phyloP scores from a whole-genome alignment of 257 asterid species.

The Fraxinus excelsior region DNA sequence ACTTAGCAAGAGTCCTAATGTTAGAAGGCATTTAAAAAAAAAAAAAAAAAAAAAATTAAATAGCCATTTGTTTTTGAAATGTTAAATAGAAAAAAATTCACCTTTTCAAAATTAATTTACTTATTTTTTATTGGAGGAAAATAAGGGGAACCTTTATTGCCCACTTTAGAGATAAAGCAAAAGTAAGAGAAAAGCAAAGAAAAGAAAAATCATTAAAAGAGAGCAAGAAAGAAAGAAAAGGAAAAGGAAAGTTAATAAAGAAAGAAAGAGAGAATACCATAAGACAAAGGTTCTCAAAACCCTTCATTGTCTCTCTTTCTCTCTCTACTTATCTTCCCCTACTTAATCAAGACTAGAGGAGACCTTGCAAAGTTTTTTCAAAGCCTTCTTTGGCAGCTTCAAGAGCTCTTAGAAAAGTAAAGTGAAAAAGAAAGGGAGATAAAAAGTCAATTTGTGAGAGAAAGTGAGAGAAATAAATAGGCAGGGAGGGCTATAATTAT shows the following conservation, averaged over 20 bases:
- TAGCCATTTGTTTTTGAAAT: too few species aligned
- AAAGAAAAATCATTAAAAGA: constrained; percentile 33
- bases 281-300: constrained; percentile 41
- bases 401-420: constrained; percentile 35
- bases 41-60: too few species aligned
- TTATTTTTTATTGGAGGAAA: constrained; percentile 14
- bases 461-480: constrained; percentile 22
- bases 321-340: constrained; percentile 28
- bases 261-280: constrained; percentile 34
- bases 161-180: constrained; percentile 38
- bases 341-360: constrained; percentile 51
- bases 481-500: neutral
- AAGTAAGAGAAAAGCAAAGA: constrained; percentile 39
- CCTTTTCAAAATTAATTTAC: neutral
- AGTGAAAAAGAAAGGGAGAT: constrained; percentile 28
- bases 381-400: constrained; percentile 39
- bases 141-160: constrained; percentile 24
- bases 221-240: constrained; percentile 8
- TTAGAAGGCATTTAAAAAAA: too few species aligned
- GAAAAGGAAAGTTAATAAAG: constrained; percentile 40
- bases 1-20: too few species aligned
- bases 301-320: constrained; percentile 23
- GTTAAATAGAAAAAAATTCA: constrained; percentile 1
- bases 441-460: constrained; percentile 25
- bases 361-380: constrained; percentile 52